Percentiles rank a stretch among this genome's conserved stretches.
Evolutionary conservation across 2,329 filamentous ascomycete species (phyloP).

Genomic region (Balansia obtecta): DNA sequence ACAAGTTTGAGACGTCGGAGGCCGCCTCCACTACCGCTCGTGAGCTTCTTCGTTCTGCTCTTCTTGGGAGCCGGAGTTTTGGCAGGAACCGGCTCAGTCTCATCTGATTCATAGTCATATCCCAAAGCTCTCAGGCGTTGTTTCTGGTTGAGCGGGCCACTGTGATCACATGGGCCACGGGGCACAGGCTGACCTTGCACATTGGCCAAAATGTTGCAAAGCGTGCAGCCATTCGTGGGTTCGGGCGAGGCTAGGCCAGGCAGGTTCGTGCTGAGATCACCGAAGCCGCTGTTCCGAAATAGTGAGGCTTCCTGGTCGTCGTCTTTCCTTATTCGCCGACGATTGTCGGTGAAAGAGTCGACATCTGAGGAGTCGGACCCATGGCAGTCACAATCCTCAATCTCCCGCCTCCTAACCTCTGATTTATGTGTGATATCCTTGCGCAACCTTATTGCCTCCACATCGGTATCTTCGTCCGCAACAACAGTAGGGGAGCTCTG

Average conservation of each 20-base stretch:
- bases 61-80: not conserved
- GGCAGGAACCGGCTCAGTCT: conserved; percentile 1
- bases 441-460: not conserved
- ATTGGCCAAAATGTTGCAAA: conserved; percentile 6
- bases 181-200: not conserved
- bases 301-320: conserved; percentile 22
- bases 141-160: conserved; percentile 8
- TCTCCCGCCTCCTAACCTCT: not conserved
- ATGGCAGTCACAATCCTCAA: conserved; percentile 6
- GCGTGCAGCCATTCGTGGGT: conserved; percentile 4
- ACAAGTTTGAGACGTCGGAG: conserved; percentile 7
- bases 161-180: conserved; percentile 4
- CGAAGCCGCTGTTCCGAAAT: conserved; percentile 24
- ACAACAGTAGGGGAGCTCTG: conserved; percentile 1
- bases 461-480: not conserved
- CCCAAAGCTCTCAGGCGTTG: conserved; percentile 13
- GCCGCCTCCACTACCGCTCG: conserved; percentile 3
- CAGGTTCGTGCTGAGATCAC: conserved; percentile 19
- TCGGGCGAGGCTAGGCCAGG: conserved; percentile 14
- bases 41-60: conserved; percentile 6
- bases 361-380: conserved; percentile 15
- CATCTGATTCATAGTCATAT: conserved; percentile 14
- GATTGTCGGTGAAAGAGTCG: conserved; percentile 19
- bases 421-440: not conserved
- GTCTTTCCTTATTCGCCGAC: conserved; percentile 10